Percentiles rank a stretch among this genome's conserved stretches.
Evolutionary conservation across 2,329 filamentous ascomycete genomes (phyloP).

Genomic region (Ambrosiella xylebori): DNA sequence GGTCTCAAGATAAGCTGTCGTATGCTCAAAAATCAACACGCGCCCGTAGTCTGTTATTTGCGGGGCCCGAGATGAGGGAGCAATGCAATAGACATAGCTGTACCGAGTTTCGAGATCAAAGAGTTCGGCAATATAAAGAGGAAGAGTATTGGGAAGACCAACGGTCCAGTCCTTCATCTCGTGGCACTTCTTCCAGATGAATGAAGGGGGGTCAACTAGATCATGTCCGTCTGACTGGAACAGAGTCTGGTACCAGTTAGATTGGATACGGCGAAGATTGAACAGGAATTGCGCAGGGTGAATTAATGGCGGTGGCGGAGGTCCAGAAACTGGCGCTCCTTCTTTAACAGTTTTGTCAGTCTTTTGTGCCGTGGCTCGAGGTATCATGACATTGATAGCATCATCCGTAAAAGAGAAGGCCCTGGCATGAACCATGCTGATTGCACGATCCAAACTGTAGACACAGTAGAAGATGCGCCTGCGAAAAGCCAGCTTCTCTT

Average conservation of each 20-base stretch:
- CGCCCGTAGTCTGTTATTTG: constrained; percentile 60
- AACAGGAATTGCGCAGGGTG: constrained; percentile 62
- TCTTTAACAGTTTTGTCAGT: constrained; percentile 17
- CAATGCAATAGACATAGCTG: constrained; percentile 78
- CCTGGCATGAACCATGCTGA: constrained; percentile 72
- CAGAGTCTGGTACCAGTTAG: constrained; percentile 74
- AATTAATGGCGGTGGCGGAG: constrained; percentile 29
- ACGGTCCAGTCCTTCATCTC: constrained; percentile 70
- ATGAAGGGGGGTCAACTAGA: constrained; percentile 50
- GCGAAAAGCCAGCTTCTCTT: constrained; percentile 55
- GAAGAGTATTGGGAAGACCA: constrained; percentile 48
- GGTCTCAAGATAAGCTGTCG: constrained; percentile 61
- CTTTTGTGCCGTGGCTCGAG: constrained; percentile 29
- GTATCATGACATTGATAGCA: constrained; percentile 64
- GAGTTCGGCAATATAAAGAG: constrained; percentile 50
- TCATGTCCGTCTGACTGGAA: constrained; percentile 60
- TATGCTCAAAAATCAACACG: constrained; percentile 69
- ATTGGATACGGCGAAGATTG: constrained; percentile 69
- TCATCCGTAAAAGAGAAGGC: constrained; percentile 92
- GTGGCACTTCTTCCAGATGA: constrained; percentile 59
- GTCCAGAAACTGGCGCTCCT: constrained; percentile 26
- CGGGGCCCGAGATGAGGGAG: constrained; percentile 58
- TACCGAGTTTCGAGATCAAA: constrained; percentile 83
- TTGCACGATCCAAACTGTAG: constrained; percentile 75
- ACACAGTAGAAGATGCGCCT: constrained; percentile 79